Conservation (phyloP, 768 basidiomycete species). For the Psilocybe tampanensis region DNA sequence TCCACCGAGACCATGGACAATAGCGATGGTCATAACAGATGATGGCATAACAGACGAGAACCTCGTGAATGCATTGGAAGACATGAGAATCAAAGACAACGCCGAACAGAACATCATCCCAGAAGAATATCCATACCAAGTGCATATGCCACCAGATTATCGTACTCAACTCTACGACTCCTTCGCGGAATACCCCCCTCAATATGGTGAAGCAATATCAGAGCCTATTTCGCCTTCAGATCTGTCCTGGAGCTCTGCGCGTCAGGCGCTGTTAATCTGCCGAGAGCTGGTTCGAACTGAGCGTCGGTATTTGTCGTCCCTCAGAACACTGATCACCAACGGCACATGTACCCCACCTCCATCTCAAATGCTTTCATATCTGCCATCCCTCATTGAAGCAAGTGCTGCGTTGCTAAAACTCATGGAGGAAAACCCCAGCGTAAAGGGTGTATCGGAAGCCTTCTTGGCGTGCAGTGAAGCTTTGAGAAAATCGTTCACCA, state of each 20-base stretch:
- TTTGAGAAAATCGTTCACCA: constrained; percentile 58
- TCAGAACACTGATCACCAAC: constrained; percentile 35
- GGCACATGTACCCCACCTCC: constrained; percentile 49
- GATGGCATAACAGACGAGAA: constrained; percentile 53
- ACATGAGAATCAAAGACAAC: constrained; percentile 31
- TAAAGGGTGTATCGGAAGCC: constrained; percentile 63
- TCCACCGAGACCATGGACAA: constrained; percentile 35
- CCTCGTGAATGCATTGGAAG: constrained; percentile 49
- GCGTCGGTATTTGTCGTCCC: constrained; percentile 40
- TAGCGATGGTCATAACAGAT: constrained; percentile 53
- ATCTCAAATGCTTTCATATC: constrained; percentile 51
- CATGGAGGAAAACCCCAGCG: constrained; percentile 63
- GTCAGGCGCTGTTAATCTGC: constrained; percentile 39
- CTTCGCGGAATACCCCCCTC: constrained; percentile 26
- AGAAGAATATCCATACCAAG: constrained; percentile 15
- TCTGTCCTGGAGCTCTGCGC: constrained; percentile 38
- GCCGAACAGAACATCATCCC: constrained; percentile 2
- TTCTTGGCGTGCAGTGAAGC: constrained; percentile 55
- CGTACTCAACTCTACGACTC: constrained; percentile 26
- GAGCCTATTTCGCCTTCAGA: constrained; percentile 15
- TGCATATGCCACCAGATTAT: constrained; percentile 19
- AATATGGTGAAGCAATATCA: constrained; percentile 18
- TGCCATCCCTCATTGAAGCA: constrained; percentile 50
- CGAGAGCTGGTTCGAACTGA: constrained; percentile 46
- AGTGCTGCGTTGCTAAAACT: constrained; percentile 51